A percentile compares a stretch with the other conserved stretches of the same genome.
Evolutionary conservation across 1,284 basidiomycete genomes (phyloP).

Genomic region (Farysia itapuensis): DNA sequence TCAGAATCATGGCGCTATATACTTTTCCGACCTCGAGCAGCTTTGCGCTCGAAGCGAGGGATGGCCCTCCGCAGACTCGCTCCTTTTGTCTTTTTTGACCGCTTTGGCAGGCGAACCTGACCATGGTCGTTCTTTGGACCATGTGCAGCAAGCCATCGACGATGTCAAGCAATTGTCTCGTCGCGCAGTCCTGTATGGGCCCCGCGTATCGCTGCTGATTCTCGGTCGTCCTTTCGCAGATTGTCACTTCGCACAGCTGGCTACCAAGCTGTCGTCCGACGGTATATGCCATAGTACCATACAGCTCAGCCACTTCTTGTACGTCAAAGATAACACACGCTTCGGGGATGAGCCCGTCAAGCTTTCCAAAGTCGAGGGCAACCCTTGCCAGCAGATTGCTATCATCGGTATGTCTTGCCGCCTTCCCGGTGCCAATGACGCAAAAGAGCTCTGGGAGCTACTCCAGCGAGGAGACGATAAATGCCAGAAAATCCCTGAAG

Average conservation of each 20-base stretch:
- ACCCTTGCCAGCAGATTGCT: slow-evolving; percentile 29
- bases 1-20: too few relatives aligned
- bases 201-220: slow-evolving; percentile 4
- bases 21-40: too few relatives aligned
- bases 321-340: slow-evolving; percentile 12
- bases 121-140: slow-evolving; percentile 6
- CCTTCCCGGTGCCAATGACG: slow-evolving; percentile 33
- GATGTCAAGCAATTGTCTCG: slow-evolving; percentile 1
- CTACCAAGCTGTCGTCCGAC: neutral
- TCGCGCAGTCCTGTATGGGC: slow-evolving; percentile 6
- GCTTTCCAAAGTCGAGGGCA: slow-evolving; percentile 26
- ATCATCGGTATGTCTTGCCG: slow-evolving; percentile 42
- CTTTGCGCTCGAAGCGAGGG: too few relatives aligned
- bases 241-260: neutral
- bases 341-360: slow-evolving; percentile 25
- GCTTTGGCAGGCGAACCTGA: neutral
- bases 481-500: slow-evolving; percentile 30
- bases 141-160: slow-evolving; percentile 4
- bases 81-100: too few relatives aligned
- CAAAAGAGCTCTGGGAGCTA: slow-evolving; percentile 32
- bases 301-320: slow-evolving; percentile 16
- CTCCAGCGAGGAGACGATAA: slow-evolving; percentile 27
- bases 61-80: too few relatives aligned
- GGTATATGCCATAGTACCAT: slow-evolving; percentile 1
- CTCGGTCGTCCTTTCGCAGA: slow-evolving; percentile 11